Base-by-base conservation (phyloP, 345 rosid species). In the Boechera retrofracta region DNA sequence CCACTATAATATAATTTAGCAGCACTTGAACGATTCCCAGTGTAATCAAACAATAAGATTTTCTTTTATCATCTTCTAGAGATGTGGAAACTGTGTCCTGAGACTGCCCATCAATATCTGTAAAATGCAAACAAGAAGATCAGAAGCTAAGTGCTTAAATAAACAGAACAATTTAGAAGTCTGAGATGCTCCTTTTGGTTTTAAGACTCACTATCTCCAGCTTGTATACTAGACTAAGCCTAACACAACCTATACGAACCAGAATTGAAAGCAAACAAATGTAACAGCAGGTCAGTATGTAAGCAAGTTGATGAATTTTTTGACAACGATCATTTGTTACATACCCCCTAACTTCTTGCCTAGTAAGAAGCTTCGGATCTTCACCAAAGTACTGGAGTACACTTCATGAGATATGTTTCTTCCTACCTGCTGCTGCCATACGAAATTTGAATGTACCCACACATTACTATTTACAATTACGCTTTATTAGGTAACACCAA, bases 11-110 rank as follows among this genome's bases (percentile, higher is more conserved):
- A 71, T 51, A 69, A 69, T 90, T 92, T 82, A 92, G 51, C 67
- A 89, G 35, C 82, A 89, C 94, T 77, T 89, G 88, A 78, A 77
- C n/a, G 47, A 87, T 83, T 39, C 96, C 94, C 18, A 79, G 72
- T 67, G 86, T 80, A 73, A 89, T 75, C 59, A 83, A 73, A 63
- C 85, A 80, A 51, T 82, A 82, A 48, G 84, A 84, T 80, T 82
- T 90, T 69, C 82, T 79, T 78, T 79, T 87, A 67, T 87, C 91
- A 62, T 85, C 87, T 69, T 85, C 85, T 60, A 68, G 62, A 78
- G 90, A 77, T 69, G 82, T 36, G 9, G 87, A 79, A 78, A 77
- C 80, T 69, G 83, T 77, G 61, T 83, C 94, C 39, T 79, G 83
- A 54, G 79, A 77, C 75, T 75, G 86, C 78, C 86, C 82, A 77